These are phyloP conservation scores for Pseudopithomyces chartarum DNA, from an alignment of 2,329 filamentous ascomycete species.

Conservation along the genomic window DNA sequence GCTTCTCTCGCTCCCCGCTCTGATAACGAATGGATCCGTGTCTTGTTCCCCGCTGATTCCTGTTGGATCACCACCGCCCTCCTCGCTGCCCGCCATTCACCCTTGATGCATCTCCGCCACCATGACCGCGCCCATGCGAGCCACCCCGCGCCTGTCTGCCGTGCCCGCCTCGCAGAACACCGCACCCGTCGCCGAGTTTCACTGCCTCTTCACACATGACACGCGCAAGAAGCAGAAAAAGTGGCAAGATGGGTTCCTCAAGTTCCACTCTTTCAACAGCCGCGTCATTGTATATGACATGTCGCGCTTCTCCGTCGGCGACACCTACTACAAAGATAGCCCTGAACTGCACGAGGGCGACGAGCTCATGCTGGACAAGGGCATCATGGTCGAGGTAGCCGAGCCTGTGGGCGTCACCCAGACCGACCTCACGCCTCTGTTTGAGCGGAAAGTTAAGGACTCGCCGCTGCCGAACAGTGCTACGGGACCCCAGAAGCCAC, in stretches of 20 bases:
- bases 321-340: conserved; percentile 77
- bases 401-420: conserved; percentile 74
- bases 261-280: conserved; percentile 89
- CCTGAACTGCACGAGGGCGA: conserved; percentile 78
- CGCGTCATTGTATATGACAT: conserved; percentile 90
- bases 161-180: conserved; percentile 64
- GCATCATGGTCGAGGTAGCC: conserved; percentile 78
- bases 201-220: conserved; percentile 87
- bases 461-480: conserved; percentile 23
- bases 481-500: conserved; percentile 16
- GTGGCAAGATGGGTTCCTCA: conserved; percentile 90
- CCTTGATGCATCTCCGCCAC: conserved; percentile 17
- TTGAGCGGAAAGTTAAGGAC: conserved; percentile 68
- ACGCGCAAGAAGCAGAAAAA: conserved; percentile 84
- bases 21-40: too few species aligned
- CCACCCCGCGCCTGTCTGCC: conserved; percentile 29
- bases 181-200: conserved; percentile 78
- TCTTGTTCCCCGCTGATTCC: too few species aligned
- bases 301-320: conserved; percentile 78
- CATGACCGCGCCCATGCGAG: conserved; percentile 34
- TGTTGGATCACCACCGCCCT: conserved; percentile 4
- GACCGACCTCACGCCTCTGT: conserved; percentile 76
- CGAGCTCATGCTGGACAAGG: conserved; percentile 77
- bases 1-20: conserved; percentile 5
- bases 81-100: not conserved